phyloP scores from a whole-genome alignment of 345 rosid genomes.

The Atalantia buxifolia region DNA sequence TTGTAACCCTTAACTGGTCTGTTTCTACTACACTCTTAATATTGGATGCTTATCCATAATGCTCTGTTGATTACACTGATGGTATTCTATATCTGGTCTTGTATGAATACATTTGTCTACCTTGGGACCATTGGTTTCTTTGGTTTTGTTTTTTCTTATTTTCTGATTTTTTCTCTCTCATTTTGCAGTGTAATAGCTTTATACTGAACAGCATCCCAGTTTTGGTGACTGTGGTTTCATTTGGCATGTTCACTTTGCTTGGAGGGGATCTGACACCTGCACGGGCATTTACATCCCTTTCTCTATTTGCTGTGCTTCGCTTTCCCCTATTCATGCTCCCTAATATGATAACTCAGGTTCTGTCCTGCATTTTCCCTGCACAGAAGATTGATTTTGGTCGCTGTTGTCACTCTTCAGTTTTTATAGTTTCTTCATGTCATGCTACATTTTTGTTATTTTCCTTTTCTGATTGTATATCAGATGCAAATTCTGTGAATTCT shows the following conservation, averaged over 20 bases:
- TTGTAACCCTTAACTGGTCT: background rate
- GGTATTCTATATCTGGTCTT: background rate
- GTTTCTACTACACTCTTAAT: background rate
- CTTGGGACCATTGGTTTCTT: background rate
- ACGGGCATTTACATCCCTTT: slow-evolving; percentile 92
- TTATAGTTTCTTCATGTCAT: background rate
- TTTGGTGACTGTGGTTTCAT: slow-evolving; percentile 83
- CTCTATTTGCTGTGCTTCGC: slow-evolving; percentile 94
- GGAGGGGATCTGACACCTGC: slow-evolving; percentile 99
- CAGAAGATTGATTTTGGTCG: background rate
- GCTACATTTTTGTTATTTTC: no score
- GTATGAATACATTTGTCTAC: slow-evolving; percentile 13
- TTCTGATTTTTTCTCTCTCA: slow-evolving; percentile 30
- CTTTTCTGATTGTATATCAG: background rate
- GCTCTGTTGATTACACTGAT: background rate
- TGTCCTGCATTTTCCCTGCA: slow-evolving; percentile 1
- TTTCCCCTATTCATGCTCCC: slow-evolving; percentile 97
- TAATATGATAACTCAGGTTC: slow-evolving; percentile 89
- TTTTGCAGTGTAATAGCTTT: slow-evolving; percentile 75
- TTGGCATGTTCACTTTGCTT: slow-evolving; percentile 91
- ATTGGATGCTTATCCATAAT: background rate
- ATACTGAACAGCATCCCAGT: slow-evolving; percentile 90
- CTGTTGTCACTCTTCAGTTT: background rate
- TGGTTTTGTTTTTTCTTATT: background rate
- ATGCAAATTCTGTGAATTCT: background rate